These are phyloP conservation scores for Chrysochromulina tobinii DNA, from an alignment of 78 protist species.

Conservation along the genomic window DNA sequence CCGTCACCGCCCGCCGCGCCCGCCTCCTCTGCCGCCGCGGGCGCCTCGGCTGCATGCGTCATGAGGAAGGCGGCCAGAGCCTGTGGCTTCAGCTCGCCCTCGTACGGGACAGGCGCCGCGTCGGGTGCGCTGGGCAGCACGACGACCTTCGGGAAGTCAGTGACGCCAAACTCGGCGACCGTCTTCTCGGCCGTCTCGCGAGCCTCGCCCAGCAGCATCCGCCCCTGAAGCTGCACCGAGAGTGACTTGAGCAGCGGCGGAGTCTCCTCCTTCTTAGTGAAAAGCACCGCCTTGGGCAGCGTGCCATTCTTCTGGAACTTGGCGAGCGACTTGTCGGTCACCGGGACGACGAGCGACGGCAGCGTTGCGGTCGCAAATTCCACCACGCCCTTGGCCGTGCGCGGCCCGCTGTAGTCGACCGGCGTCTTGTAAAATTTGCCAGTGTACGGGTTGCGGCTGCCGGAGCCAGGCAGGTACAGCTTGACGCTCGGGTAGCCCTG, in stretches of 20 bases:
- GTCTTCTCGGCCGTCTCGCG: background rate
- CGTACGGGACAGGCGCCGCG: background rate
- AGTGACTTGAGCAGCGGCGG: background rate
- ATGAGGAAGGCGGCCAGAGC: background rate
- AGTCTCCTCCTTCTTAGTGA: background rate
- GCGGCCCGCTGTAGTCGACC: conserved; percentile 3
- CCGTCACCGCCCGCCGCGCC: too few species aligned
- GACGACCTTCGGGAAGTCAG: background rate
- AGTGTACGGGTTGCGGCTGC: background rate
- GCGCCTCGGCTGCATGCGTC: background rate
- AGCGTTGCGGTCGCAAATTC: background rate
- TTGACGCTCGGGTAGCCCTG: conserved; percentile 70
- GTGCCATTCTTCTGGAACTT: background rate
- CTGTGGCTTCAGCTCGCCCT: background rate
- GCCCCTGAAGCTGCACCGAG: background rate
- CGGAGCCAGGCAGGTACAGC: background rate
- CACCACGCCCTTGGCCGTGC: background rate
- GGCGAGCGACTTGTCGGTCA: background rate
- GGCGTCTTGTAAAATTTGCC: background rate
- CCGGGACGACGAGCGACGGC: background rate
- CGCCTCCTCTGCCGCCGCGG: too few species aligned
- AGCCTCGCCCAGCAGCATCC: background rate
- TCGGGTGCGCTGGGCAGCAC: background rate
- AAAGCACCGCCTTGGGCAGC: background rate
- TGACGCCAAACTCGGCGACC: background rate